Conservation (phyloP, 2,329 filamentous ascomycete genomes). For the Penicillium expansum region DNA sequence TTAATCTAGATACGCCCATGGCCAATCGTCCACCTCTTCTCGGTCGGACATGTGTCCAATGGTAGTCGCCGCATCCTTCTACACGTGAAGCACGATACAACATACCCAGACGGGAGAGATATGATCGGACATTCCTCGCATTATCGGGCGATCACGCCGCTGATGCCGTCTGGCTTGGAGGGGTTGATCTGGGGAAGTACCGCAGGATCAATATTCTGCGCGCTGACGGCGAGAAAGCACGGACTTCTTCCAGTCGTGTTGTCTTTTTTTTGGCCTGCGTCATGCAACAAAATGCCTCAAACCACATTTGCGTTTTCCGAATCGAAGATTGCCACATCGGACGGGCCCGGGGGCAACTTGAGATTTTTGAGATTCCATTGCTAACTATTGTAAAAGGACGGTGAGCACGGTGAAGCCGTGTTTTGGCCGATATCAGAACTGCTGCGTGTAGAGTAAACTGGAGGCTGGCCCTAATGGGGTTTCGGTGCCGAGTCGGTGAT, state of each 20-base stretch:
- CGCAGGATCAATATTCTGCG: background rate
- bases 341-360: background rate
- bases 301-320: background rate
- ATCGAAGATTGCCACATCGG: background rate
- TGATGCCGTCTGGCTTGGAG: slow-evolving; percentile 15
- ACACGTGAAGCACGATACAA: background rate
- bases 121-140: slow-evolving; percentile 6
- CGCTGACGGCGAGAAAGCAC: background rate
- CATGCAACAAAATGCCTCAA: slow-evolving; percentile 22
- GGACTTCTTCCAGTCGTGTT: slow-evolving; percentile 5
- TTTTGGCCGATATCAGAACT: background rate
- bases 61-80: background rate
- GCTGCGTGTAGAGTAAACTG: slow-evolving; percentile 8
- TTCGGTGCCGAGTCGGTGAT: slow-evolving; percentile 11
- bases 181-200: slow-evolving; percentile 12
- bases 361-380: background rate
- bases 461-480: background rate
- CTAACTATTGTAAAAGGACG: background rate
- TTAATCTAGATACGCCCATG: background rate
- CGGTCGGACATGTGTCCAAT: background rate
- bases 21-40: background rate
- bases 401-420: background rate
- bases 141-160: slow-evolving; percentile 18
- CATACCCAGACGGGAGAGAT: background rate
- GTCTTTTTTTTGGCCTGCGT: background rate